These are phyloP conservation scores for Pleurostoma richardsiae DNA, from an alignment of 2,329 filamentous ascomycete species.

Conservation along the genomic window DNA sequence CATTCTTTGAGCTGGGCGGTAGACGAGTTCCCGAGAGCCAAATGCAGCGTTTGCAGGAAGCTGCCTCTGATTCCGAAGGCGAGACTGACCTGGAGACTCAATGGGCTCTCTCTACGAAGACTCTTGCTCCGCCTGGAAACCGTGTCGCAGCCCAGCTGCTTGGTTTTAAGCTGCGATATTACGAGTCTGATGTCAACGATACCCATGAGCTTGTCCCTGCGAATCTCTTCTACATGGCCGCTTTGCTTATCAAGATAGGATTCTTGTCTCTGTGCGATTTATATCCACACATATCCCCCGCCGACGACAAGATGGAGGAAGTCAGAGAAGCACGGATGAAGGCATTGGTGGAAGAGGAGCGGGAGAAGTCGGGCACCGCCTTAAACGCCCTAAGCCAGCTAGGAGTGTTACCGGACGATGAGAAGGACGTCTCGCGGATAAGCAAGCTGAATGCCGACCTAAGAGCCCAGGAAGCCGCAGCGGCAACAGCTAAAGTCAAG, in stretches of 20 bases:
- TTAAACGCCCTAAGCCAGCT: slow-evolving; percentile 85
- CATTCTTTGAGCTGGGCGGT: slow-evolving; percentile 85
- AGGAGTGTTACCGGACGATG: slow-evolving; percentile 79
- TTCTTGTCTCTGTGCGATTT: slow-evolving; percentile 91
- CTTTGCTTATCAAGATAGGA: slow-evolving; percentile 91
- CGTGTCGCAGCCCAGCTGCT: slow-evolving; percentile 89
- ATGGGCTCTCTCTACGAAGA: slow-evolving; percentile 79
- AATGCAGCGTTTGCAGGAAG: slow-evolving; percentile 37
- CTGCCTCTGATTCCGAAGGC: slow-evolving; percentile 41
- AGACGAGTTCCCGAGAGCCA: slow-evolving; percentile 59
- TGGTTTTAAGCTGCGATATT: slow-evolving; percentile 95
- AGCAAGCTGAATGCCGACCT: slow-evolving; percentile 47
- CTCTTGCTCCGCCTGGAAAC: slow-evolving; percentile 79
- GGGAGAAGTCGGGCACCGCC: slow-evolving; percentile 61
- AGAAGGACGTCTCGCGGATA: slow-evolving; percentile 45
- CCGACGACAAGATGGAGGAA: slow-evolving; percentile 75
- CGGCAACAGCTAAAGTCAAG: slow-evolving; percentile 1
- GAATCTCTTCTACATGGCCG: slow-evolving; percentile 87
- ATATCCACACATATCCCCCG: slow-evolving; percentile 86
- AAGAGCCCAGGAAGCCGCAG: slow-evolving; percentile 48
- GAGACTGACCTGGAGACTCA: slow-evolving; percentile 50
- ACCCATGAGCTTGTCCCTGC: slow-evolving; percentile 76
- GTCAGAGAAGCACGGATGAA: slow-evolving; percentile 66
- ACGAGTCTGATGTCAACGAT: slow-evolving; percentile 74
- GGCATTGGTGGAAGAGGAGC: slow-evolving; percentile 75